Evolutionary conservation across 495 filamentous ascomycete species (phyloP), one percentile per base, ranked within the genome.

Genomic region (Hyaloscypha bicolor): DNA sequence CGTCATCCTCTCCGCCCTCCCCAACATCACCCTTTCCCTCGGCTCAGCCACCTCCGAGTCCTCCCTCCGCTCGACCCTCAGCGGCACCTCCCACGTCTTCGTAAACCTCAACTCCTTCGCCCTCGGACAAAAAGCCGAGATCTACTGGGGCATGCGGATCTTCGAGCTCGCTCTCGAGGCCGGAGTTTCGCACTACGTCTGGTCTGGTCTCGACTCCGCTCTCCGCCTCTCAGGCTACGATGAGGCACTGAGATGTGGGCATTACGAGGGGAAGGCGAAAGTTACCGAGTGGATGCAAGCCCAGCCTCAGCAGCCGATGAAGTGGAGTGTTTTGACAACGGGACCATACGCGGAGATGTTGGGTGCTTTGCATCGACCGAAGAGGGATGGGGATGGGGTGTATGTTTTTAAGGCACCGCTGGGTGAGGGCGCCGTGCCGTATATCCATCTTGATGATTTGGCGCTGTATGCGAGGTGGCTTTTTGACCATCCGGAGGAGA

Each of bases 1-100:
- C 65, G 71, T 74, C 55, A 64, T 78, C 6, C 79, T 87, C 11
- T 69, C 70, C 53, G 62, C 76, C 11, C 67, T 81, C 16, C 69
- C 72, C 3, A 74, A 76, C 60, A 77, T 81, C 12, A 70, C 70
- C 14, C 63, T 81, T 6, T 51, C 78, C 11, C 45, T 76, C 68
- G 81, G 81, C 4, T 70, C 68, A 22, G 70, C 70, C 35, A 73
- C 75, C 63, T 70, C 73, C 59, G 77, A 82, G 52, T 62, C 59
- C 9, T 69, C 72, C 33, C 80, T 83, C 5, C 69, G 69, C 12
- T 51, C 62, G 1, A 78, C 67, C 19, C 16, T 53, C 19, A 0
- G 6, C 19, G 51, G 51, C 51, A 25, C 16, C 9, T 8, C 19
- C 6, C 51, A 21, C 6, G 19, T 8, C 51, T 53, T 53, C 4